Base-by-base conservation (phyloP, 176 grass and related monocot genomes). In the Puccinellia tenuiflora region DNA sequence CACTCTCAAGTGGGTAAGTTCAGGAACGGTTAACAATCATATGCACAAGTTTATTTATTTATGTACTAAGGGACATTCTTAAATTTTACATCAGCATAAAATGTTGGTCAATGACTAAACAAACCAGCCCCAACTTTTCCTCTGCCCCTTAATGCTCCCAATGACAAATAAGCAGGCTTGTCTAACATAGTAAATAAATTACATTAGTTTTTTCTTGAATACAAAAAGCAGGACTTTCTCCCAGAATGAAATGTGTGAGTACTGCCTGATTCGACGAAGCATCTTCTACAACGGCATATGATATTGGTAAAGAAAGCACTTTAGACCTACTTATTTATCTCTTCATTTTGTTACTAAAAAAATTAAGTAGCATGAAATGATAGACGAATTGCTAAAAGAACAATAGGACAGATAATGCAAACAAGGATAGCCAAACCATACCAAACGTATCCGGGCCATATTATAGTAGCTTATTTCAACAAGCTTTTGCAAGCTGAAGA, bases 381-480 rank as follows among this genome's bases (percentile, higher is more conserved):
- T 54, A 13, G 3, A 53, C 45, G 57, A 46, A 35, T 50, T 25
- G 52, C 15, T 70, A 22, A 33, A 20, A 86, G 39, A 83, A 65
- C 33, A 15, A 68, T 76, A 46, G 60, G 34, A 30, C 75, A 57
- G 22, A 54, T 65, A 83, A 70, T 85, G 42, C 40, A 86, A 84
- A 71, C 9, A 79, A 74, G 0, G 17, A 88, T 73, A 73, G 45
- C 51, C 3, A 68, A 51, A 81, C 31, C 60, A 86, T 99, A 99
- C 97, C 97, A 99, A 68, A 35, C 97, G 87, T 78, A 99, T 99
- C 61, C 97, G 85, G 78, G 97, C 97, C 97, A 99, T 99, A 88
- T 99, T 99, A 79, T 99, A 99, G 81, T 99, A 99, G 86, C 97
- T 99, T 88, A 99, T 99, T 86, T 99, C 97, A 48, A 99, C 97